These are phyloP conservation scores for Phytophthora aleatoria DNA, from an alignment of 352 stramenopile species.

Conservation along the genomic window DNA sequence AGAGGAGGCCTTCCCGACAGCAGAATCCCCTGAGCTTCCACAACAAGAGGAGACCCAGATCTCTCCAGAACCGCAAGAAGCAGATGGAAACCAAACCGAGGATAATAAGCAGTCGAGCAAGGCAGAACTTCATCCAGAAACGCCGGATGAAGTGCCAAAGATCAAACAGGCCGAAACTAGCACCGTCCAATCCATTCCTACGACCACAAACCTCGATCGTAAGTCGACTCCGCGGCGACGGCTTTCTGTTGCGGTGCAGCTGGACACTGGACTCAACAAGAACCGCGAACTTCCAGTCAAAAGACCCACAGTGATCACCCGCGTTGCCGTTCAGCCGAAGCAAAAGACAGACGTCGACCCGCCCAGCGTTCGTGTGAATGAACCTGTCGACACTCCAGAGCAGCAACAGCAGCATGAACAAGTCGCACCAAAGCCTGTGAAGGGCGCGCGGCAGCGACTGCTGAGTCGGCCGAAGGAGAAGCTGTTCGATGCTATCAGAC, in stretches of 20 bases:
- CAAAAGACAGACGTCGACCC: conserved; percentile 15
- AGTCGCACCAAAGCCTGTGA: conserved; percentile 8
- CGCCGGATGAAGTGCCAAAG: conserved; percentile 31
- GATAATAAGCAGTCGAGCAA: conserved; percentile 3
- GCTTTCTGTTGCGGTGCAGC: conserved; percentile 53
- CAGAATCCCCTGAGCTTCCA: background rate
- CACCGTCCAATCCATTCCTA: background rate
- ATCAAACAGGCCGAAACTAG: conserved; percentile 14
- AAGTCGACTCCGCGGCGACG: conserved; percentile 56
- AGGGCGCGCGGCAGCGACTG: conserved; percentile 21
- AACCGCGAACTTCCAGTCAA: conserved; percentile 10
- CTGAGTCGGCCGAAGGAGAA: conserved; percentile 73
- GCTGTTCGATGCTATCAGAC: conserved; percentile 62
- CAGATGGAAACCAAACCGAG: conserved; percentile 19
- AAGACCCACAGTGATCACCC: conserved; percentile 14
- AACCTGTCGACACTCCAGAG: background rate
- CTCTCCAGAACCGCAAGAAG: conserved; percentile 4
- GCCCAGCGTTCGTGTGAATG: background rate
- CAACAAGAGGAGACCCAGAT: background rate
- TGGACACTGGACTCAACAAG: conserved; percentile 53
- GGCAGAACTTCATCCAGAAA: conserved; percentile 33
- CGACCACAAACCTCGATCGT: background rate
- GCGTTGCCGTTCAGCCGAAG: conserved; percentile 26
- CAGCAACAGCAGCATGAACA: conserved; percentile 17
- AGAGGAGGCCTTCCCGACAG: background rate